Evolutionary conservation across 2,329 filamentous ascomycete genomes (phyloP).

Genomic region (Blumeria hordei): DNA sequence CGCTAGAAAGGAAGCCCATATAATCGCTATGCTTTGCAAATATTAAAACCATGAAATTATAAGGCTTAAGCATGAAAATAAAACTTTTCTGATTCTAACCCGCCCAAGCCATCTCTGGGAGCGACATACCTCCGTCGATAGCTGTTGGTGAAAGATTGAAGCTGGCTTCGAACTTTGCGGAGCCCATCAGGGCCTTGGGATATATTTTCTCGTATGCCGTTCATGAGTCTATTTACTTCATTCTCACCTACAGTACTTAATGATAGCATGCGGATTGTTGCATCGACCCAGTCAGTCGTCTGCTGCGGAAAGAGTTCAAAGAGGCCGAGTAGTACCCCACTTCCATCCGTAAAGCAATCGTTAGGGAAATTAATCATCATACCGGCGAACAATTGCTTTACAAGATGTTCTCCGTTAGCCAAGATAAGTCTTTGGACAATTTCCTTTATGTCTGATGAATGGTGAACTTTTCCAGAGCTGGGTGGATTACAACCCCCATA

Average conservation of each 20-base stretch:
- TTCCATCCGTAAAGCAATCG: slow-evolving; percentile 87
- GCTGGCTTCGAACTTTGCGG: slow-evolving; percentile 55
- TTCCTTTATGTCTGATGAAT: slow-evolving; percentile 44
- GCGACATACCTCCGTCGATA: slow-evolving; percentile 87
- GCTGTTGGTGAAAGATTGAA: slow-evolving; percentile 92
- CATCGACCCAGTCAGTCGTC: slow-evolving; percentile 60
- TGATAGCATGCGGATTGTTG: slow-evolving; percentile 65
- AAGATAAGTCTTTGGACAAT: slow-evolving; percentile 49
- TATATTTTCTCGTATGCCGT: slow-evolving; percentile 58
- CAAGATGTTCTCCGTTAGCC: slow-evolving; percentile 49
- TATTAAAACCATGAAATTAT: not conserved
- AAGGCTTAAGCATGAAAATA: slow-evolving; percentile 32
- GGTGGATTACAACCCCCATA: slow-evolving; percentile 61
- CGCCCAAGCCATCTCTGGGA: slow-evolving; percentile 73
- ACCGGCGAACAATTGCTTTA: slow-evolving; percentile 76
- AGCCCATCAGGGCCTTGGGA: slow-evolving; percentile 34
- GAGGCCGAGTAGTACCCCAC: slow-evolving; percentile 68
- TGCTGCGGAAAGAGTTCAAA: slow-evolving; percentile 69
- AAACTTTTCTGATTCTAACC: slow-evolving; percentile 69
- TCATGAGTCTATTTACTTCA: slow-evolving; percentile 61
- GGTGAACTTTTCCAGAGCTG: slow-evolving; percentile 30
- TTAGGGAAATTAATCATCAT: slow-evolving; percentile 99
- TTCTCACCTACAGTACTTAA: slow-evolving; percentile 53
- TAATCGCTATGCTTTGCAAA: slow-evolving; percentile 8
- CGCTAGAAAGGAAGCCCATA: not conserved